phyloP scores from a whole-genome alignment of 257 asterid genomes.

The Plantago major region DNA sequence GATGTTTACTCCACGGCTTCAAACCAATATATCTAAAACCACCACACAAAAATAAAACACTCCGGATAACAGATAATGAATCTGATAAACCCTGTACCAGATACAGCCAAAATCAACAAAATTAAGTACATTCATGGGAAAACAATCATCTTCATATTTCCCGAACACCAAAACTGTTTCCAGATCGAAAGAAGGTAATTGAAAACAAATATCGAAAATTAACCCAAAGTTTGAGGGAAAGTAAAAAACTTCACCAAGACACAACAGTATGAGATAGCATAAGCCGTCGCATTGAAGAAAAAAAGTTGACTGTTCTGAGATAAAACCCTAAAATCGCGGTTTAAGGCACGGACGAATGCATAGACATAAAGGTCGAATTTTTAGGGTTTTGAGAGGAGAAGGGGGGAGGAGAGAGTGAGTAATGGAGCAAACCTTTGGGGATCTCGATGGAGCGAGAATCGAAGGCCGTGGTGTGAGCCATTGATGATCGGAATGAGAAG shows the following conservation, averaged over 20 bases:
- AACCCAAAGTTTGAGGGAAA: too few species aligned
- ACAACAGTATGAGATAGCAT: neutral
- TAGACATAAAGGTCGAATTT: conserved; percentile 12
- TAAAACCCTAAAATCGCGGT: conserved; percentile 50
- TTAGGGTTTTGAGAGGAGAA: conserved; percentile 28
- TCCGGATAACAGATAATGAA: too few species aligned
- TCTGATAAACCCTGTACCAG: too few species aligned
- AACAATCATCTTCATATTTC: too few species aligned
- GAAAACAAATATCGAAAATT: too few species aligned
- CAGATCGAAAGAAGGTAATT: too few species aligned
- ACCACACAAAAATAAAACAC: too few species aligned
- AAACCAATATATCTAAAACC: too few species aligned
- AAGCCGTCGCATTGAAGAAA: conserved; percentile 13
- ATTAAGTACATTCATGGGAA: too few species aligned
- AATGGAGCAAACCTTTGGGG: conserved; percentile 38
- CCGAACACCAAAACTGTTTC: too few species aligned
- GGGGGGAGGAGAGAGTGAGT: neutral
- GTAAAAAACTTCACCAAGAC: neutral
- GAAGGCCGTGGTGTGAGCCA: conserved; percentile 53
- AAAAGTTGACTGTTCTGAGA: neutral
- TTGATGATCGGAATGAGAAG: conserved; percentile 31
- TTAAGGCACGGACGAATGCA: conserved; percentile 10
- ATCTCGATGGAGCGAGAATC: conserved; percentile 53
- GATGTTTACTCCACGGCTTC: too few species aligned
- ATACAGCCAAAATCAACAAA: too few species aligned